Evolutionary conservation across 2,329 filamentous ascomycete genomes (phyloP).

Genomic region (Huntiella moniliformis): DNA sequence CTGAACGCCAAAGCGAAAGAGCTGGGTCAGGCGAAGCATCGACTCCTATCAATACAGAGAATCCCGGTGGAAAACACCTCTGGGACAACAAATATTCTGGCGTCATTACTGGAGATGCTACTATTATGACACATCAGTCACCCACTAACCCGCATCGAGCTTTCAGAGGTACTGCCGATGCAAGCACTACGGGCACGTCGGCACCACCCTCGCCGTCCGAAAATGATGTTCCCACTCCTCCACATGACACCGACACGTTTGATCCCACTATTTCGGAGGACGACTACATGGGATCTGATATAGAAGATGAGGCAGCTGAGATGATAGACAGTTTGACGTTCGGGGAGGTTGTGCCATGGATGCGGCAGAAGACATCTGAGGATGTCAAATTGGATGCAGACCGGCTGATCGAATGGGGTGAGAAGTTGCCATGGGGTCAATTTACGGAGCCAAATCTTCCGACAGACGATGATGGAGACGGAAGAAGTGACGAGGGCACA

Average conservation of each 20-base stretch:
- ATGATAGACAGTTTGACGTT: conserved; percentile 2
- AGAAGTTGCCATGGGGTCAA: conserved; percentile 8
- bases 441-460: not conserved
- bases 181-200: not conserved
- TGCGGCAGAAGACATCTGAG: conserved; percentile 2
- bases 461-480: not conserved
- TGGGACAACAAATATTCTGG: conserved; percentile 14
- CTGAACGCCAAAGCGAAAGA: conserved; percentile 14
- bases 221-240: conserved; percentile 6
- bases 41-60: conserved; percentile 20
- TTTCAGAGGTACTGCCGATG: not conserved
- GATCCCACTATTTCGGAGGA: not conserved
- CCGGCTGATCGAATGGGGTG: conserved; percentile 4
- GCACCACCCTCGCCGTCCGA: conserved; percentile 6
- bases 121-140: conserved; percentile 16
- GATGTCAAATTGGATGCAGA: not conserved
- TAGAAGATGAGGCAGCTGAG: not conserved
- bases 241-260: not conserved
- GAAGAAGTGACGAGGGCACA: not conserved
- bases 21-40: conserved; percentile 13
- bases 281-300: not conserved
- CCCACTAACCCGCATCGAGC: conserved; percentile 3
- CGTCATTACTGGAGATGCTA: conserved; percentile 26
- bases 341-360: conserved; percentile 5
- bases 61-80: conserved; percentile 9